Evolutionary conservation across 306 rosid species (phyloP), one percentile per base, ranked within the genome.

Genomic region (Inga leiocalycina): DNA sequence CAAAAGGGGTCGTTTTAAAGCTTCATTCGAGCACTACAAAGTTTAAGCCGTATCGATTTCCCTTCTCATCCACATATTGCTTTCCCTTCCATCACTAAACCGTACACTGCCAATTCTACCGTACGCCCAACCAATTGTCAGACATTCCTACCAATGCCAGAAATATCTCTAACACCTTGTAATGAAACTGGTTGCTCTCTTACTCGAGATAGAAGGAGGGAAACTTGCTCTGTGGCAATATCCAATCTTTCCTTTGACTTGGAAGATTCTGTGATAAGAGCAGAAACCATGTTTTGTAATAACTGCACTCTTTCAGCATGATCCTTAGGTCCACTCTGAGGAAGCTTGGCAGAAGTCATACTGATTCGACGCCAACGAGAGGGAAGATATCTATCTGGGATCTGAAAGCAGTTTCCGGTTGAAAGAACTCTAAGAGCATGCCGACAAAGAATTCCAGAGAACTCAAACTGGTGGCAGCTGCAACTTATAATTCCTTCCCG

Each of bases 371-470:
- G 91, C 98, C 98, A 95, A 16, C 98, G 92, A 65, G 86, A n/a
- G 32, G 98, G 98, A 87, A 95, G 94, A 84, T 93, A 95, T 84
- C 94, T 86, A 69, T 95, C 98, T 1, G 98, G 98, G 67, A 93
- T 95, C 85, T 93, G 98, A 84, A 95, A 95, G 88, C 98, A 95
- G 79, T 95, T 95, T 78, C 91, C 98, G 0, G 98, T 93, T 22
- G 98, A 95, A 79, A 95, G 94, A 78, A 93, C 98, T 83, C 97
- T 87, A 67, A 95, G 98, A 61, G 98, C 89, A 84, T 93, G 98
- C 80, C 96, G 89, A 71, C 98, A 95, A 46, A 95, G 94, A 85
- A 93, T 93, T 82, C 98, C 98, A 39, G 98, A 92, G 88, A 95
- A 93, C 88, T 93, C 98, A 86, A 93, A 95, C 81, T 93, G 98